Percentiles rank a stretch among this genome's conserved stretches.
Conservation (phyloP, 1,284 basidiomycete species). For the Rhodotorula sp. region DNA sequence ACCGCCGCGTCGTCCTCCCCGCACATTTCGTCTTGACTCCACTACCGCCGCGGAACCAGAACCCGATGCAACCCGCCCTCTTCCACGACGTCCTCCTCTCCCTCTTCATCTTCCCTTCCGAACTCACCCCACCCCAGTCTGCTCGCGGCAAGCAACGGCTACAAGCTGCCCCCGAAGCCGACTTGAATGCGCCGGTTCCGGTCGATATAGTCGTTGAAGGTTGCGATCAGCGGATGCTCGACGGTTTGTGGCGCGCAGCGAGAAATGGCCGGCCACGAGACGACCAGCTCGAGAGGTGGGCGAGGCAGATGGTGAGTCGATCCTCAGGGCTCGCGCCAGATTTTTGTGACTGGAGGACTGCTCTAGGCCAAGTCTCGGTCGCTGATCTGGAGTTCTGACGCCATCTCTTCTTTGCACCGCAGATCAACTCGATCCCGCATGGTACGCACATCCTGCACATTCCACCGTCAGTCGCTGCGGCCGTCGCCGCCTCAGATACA, state of each 20-base stretch:
- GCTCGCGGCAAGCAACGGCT: slow-evolving; percentile 4
- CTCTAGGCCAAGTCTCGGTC: neutral
- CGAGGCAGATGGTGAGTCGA: slow-evolving; percentile 25
- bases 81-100: slow-evolving; percentile 29
- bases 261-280: slow-evolving; percentile 22
- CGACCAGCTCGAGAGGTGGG: slow-evolving; percentile 22
- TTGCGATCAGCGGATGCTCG: slow-evolving; percentile 4
- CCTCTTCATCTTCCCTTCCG: slow-evolving; percentile 32
- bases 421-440: slow-evolving; percentile 23
- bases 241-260: slow-evolving; percentile 20
- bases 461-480: neutral
- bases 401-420: neutral
- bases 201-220: slow-evolving; percentile 30
- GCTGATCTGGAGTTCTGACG: neutral
- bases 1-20: slow-evolving; percentile 18
- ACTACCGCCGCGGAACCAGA: slow-evolving; percentile 10
- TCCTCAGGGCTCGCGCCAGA: neutral
- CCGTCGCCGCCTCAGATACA: neutral
- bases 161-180: neutral
- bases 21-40: slow-evolving; percentile 20
- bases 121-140: slow-evolving; percentile 4
- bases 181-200: slow-evolving; percentile 14
- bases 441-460: slow-evolving; percentile 22
- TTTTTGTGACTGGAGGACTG: neutral
- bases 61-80: neutral